A percentile compares a stretch with the other conserved stretches of the same genome.
phyloP scores from a whole-genome alignment of 2,329 filamentous ascomycete genomes.

The Allantophomopsis lycopodina region DNA sequence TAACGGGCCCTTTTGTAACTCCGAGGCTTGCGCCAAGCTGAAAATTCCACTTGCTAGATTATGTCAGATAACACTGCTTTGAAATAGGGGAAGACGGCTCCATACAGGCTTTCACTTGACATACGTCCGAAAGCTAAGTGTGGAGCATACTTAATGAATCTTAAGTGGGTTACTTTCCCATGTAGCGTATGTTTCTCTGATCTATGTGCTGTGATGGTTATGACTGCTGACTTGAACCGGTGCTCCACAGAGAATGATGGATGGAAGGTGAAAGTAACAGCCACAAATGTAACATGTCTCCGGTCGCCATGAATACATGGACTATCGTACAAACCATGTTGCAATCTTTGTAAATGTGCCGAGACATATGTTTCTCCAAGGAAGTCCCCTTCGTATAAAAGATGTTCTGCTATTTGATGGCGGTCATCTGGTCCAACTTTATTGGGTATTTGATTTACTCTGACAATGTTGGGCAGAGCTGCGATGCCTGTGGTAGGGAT shows the following conservation, averaged over 20 bases:
- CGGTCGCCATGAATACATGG: conserved; percentile 25
- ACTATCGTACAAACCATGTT: conserved; percentile 31
- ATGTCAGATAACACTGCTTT: conserved; percentile 26
- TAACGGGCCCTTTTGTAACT: conserved; percentile 25
- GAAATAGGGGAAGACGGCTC: conserved; percentile 12
- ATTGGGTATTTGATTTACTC: conserved; percentile 2
- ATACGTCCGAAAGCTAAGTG: conserved; percentile 32
- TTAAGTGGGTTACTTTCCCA: conserved; percentile 12
- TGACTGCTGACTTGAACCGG: conserved; percentile 31
- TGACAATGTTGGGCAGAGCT: not conserved
- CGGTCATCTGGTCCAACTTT: conserved; percentile 9
- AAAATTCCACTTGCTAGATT: conserved; percentile 9
- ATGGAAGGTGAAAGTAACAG: conserved; percentile 33
- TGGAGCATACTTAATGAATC: conserved; percentile 33
- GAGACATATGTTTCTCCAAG: conserved; percentile 32
- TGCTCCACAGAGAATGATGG: conserved; percentile 24
- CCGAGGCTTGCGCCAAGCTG: conserved; percentile 19
- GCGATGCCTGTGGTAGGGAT: not conserved
- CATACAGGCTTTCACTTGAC: conserved; percentile 22
- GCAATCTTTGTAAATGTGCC: conserved; percentile 32
- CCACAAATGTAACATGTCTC: conserved; percentile 31
- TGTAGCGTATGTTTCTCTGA: conserved; percentile 1
- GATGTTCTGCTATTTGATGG: conserved; percentile 20
- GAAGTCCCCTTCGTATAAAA: conserved; percentile 32
- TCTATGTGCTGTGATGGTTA: conserved; percentile 23